phyloP scores from a whole-genome alignment of 2,329 filamentous ascomycete species.

The Botrytis galanthina region DNA sequence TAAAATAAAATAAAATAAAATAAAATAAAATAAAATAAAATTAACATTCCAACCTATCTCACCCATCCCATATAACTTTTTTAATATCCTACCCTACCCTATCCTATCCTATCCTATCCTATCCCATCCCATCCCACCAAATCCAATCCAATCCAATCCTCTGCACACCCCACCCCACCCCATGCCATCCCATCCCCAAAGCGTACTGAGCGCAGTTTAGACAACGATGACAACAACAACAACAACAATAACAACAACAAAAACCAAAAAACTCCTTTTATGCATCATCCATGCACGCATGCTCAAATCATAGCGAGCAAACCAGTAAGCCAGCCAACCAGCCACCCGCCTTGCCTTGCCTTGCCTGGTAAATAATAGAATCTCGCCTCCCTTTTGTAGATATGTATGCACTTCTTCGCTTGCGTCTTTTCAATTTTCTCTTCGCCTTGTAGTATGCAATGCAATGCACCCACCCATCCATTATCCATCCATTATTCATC shows the following conservation, averaged over 20 bases:
- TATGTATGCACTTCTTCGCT: background rate
- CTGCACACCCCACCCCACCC: background rate
- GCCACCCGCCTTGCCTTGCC: background rate
- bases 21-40: background rate
- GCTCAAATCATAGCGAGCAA: background rate
- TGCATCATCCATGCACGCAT: background rate
- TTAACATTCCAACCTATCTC: background rate
- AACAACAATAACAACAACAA: too few relatives aligned
- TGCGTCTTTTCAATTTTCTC: background rate
- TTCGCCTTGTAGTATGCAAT: background rate
- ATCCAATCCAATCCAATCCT: background rate
- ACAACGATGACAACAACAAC: too few relatives aligned
- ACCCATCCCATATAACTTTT: background rate
- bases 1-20: too few relatives aligned
- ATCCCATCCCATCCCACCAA: too few relatives aligned
- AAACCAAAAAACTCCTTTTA: constrained; percentile 2
- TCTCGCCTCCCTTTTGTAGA: background rate
- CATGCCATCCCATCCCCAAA: background rate
- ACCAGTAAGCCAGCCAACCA: background rate
- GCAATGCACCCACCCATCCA: too few relatives aligned
- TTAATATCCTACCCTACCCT: background rate
- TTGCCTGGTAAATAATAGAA: background rate
- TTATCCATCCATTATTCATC: background rate
- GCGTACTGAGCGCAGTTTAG: background rate
- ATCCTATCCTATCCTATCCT: too few relatives aligned